Evolutionary conservation across 2,329 filamentous ascomycete genomes (phyloP).

Genomic region (Reticulascus tulasneorum): DNA sequence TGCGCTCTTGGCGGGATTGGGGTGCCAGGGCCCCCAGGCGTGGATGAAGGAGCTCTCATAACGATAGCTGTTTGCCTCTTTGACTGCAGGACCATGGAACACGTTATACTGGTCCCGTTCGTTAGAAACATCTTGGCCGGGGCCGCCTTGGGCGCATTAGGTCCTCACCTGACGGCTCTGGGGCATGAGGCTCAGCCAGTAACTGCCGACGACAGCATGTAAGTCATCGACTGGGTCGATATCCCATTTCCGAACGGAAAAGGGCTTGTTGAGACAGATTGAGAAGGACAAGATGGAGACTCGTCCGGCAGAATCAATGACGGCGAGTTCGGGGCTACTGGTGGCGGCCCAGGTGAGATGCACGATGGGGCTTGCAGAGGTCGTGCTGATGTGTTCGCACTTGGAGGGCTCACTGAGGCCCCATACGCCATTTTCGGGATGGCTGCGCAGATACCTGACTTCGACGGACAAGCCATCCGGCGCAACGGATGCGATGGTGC

Average conservation of each 20-base stretch:
- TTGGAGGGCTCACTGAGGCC: slow-evolving; percentile 67
- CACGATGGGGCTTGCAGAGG: slow-evolving; percentile 64
- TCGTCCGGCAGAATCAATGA: slow-evolving; percentile 75
- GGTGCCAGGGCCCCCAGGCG: slow-evolving; percentile 69
- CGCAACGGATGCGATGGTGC: slow-evolving; percentile 78
- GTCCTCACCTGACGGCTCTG: slow-evolving; percentile 33
- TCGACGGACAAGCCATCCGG: slow-evolving; percentile 67
- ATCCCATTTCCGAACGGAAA: slow-evolving; percentile 56
- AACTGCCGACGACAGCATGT: slow-evolving; percentile 74
- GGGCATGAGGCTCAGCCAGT: slow-evolving; percentile 71
- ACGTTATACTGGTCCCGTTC: slow-evolving; percentile 38
- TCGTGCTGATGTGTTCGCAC: slow-evolving; percentile 56
- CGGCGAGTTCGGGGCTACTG: slow-evolving; percentile 72
- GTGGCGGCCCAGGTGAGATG: slow-evolving; percentile 79
- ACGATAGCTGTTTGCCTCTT: slow-evolving; percentile 58
- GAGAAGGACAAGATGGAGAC: slow-evolving; percentile 70
- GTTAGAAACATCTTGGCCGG: too few relatives aligned
- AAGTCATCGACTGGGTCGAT: slow-evolving; percentile 71
- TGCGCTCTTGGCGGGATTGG: slow-evolving; percentile 65
- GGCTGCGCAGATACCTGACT: slow-evolving; percentile 68
- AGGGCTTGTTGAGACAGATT: slow-evolving; percentile 70
- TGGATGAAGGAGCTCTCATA: slow-evolving; percentile 65
- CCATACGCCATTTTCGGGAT: slow-evolving; percentile 69
- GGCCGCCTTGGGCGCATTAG: slow-evolving; percentile 13
- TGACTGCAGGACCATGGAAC: slow-evolving; percentile 60